These are phyloP conservation scores for Talaromyces albobiverticillius DNA, from an alignment of 2,329 filamentous ascomycete species.

Conservation along the genomic window DNA sequence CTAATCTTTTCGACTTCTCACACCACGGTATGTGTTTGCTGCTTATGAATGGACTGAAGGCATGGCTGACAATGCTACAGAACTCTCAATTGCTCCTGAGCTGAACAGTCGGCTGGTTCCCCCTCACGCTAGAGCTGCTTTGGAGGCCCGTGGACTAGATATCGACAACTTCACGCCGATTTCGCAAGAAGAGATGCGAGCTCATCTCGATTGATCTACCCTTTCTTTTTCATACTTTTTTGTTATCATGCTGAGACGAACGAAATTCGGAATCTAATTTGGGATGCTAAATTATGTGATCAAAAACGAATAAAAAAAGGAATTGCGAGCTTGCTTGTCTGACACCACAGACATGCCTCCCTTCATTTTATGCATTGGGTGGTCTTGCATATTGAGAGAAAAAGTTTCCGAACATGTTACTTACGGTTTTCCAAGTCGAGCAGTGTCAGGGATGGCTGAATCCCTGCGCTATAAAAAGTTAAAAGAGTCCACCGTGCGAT, in stretches of 20 bases:
- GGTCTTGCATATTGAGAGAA: constrained; percentile 29
- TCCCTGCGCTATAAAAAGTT: constrained; percentile 19
- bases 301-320: constrained; percentile 13
- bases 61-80: constrained; percentile 46
- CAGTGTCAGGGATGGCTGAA: constrained; percentile 23
- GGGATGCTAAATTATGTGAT: constrained; percentile 32
- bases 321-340: constrained; percentile 29
- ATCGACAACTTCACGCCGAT: constrained; percentile 92
- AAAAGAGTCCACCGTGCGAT: constrained; percentile 14
- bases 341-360: constrained; percentile 23
- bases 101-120: constrained; percentile 89
- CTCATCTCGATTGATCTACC: constrained; percentile 78
- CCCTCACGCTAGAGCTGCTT: constrained; percentile 69
- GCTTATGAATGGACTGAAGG: background rate
- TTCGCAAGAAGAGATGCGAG: constrained; percentile 94
- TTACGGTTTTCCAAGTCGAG: constrained; percentile 25
- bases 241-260: constrained; percentile 14
- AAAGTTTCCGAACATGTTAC: constrained; percentile 24
- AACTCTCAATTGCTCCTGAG: constrained; percentile 90
- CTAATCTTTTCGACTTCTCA: constrained; percentile 87
- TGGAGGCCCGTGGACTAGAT: constrained; percentile 77
- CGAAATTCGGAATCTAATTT: constrained; percentile 28
- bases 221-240: constrained; percentile 1
- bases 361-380: constrained; percentile 31
- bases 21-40: constrained; percentile 72